A percentile compares a stretch with the other conserved stretches of the same genome.
These are phyloP conservation scores for Aspergillus ochraceoroseus DNA, from an alignment of 2,329 filamentous ascomycete genomes.

Conservation along the genomic window DNA sequence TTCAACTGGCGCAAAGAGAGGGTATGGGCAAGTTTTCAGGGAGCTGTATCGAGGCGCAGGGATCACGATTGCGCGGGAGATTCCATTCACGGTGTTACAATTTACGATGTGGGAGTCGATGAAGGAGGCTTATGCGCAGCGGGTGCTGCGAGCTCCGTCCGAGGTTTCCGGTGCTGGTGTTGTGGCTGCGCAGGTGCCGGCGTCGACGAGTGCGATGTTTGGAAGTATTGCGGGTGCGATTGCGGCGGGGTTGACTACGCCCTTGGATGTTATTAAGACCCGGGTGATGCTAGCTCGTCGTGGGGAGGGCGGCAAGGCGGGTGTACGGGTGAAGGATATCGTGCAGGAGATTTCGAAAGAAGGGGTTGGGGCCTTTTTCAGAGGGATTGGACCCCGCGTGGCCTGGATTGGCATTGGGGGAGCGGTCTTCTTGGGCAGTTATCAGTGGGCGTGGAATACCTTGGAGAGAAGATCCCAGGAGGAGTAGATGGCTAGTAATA, in stretches of 20 bases:
- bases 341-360: slow-evolving; percentile 59
- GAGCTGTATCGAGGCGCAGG: slow-evolving; percentile 90
- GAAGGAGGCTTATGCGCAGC: slow-evolving; percentile 55
- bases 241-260: slow-evolving; percentile 83
- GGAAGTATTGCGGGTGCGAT: slow-evolving; percentile 79
- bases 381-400: slow-evolving; percentile 67
- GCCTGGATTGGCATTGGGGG: slow-evolving; percentile 95
- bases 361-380: slow-evolving; percentile 45
- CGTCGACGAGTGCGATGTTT: slow-evolving; percentile 75
- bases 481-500: slow-evolving; percentile 5
- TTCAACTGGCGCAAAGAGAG: slow-evolving; percentile 38
- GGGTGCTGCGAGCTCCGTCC: slow-evolving; percentile 12
- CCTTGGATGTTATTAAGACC: slow-evolving; percentile 94
- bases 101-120: slow-evolving; percentile 95
- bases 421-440: slow-evolving; percentile 88
- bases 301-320: slow-evolving; percentile 53
- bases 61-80: slow-evolving; percentile 90
- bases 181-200: slow-evolving; percentile 52
- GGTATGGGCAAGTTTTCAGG: slow-evolving; percentile 58
- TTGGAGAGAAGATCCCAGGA: slow-evolving; percentile 52
- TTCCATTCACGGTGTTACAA: slow-evolving; percentile 94
- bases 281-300: slow-evolving; percentile 81
- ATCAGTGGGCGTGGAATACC: slow-evolving; percentile 80
- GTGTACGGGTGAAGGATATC: slow-evolving; percentile 45
- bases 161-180: slow-evolving; percentile 16